A percentile compares a stretch with the other conserved stretches of the same genome.
Conservation (phyloP, 2,329 filamentous ascomycete species). For the Tolypocladium cylindrosporum region DNA sequence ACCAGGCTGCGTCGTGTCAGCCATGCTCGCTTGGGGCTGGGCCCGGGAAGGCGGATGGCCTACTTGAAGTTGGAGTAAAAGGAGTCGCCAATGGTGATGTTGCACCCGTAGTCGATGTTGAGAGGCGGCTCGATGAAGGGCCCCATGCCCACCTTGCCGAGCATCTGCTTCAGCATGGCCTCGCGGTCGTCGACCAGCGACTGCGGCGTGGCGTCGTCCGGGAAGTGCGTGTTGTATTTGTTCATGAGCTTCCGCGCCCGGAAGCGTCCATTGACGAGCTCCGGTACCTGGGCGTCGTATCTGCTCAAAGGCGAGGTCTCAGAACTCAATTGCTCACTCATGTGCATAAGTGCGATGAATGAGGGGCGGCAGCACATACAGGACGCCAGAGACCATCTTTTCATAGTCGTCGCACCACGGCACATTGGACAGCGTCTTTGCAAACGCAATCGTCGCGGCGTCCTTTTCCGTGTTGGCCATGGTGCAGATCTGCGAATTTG, state of each 20-base stretch:
- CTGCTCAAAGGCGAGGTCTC: constrained; percentile 16
- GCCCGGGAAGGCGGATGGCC: not conserved
- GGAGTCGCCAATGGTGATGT: constrained; percentile 49
- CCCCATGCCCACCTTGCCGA: constrained; percentile 40
- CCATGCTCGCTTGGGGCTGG: not conserved
- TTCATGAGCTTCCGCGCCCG: constrained; percentile 44
- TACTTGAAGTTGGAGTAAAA: constrained; percentile 49
- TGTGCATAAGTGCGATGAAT: not conserved
- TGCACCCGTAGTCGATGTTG: constrained; percentile 55
- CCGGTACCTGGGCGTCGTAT: constrained; percentile 38
- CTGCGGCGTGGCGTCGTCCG: constrained; percentile 32
- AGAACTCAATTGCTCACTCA: not conserved
- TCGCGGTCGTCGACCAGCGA: constrained; percentile 29
- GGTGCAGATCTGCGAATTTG: not conserved
- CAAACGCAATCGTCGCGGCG: constrained; percentile 28
- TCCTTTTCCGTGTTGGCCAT: constrained; percentile 27
- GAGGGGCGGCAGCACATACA: constrained; percentile 27
- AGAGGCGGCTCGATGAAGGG: constrained; percentile 52
- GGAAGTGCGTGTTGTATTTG: constrained; percentile 49
- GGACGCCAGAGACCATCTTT: constrained; percentile 54
- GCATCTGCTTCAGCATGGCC: constrained; percentile 35
- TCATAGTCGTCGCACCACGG: constrained; percentile 53
- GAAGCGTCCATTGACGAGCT: constrained; percentile 40
- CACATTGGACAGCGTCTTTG: constrained; percentile 37
- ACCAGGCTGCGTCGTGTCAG: constrained; percentile 28